Base-by-base conservation (phyloP, 192 early-diverging fungal species). In the Radiomyces spectabilis region DNA sequence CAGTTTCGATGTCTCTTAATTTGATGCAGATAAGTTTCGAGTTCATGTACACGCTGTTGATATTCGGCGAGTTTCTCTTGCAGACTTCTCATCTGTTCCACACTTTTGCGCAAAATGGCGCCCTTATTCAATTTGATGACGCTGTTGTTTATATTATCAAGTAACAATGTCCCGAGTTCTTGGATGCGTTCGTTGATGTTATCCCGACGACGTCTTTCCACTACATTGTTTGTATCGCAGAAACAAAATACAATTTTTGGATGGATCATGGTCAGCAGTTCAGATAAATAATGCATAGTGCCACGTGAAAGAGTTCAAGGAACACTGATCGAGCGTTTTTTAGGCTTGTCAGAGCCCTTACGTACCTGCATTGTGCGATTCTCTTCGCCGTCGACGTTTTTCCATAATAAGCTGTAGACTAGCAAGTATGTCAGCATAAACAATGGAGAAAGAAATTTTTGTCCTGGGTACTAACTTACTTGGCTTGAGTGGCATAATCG, bases 111-210 rank as follows among this genome's bases (percentile, higher is more conserved):
- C 32, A 98, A 78, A 40, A 98, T 97, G n/a, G 85, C 77, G 16
- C 95, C 95, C 76, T 97, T 94, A 76, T 95, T 95, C 22, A 90
- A 86, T 68, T 92, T 92, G 63, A 87, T 89, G 59, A 87, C 82
- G 12, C 76, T 69, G 55, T 95, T 91, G 50, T 82, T 71, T 57
- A 76, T 76, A 41, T 78, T 65, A 39, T 94, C 91, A 27, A 92
- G 94, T 32, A 98, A 72, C 33, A 98, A 67, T 8, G 78, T 80
- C 19, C 78, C 82, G 35, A 98, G 76, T 65, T 98, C 95, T 66
- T 86, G 90, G 59, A 98, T 98, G 61, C 92, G 91, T 76, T 97
- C 95, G 71, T 98, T 98, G 73, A 98, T 98, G 72, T 96, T 93
- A 65, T 98, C 95, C 49, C 94, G 83, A 27, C 95, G 75, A 38